Evolutionary conservation across 2,329 filamentous ascomycete species (phyloP), one percentile per base, ranked within the genome.

Genomic region (Tolypocladium endophyticum): DNA sequence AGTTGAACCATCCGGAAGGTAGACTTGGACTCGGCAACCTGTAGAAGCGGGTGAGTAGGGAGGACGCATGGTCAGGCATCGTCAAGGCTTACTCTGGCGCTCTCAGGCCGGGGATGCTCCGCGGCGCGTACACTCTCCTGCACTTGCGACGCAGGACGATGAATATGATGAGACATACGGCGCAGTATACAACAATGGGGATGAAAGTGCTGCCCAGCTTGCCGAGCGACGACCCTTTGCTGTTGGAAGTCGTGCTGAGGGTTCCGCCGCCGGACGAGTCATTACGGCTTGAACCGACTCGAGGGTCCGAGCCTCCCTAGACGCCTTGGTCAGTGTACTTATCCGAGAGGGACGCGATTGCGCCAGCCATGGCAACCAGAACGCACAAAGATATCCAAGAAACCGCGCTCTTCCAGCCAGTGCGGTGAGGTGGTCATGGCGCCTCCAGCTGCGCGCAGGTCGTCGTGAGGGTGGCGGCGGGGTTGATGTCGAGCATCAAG

Each of bases 1-100:
- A 92, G 65, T 87, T 83, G 66, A 89, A 76, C 54, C 85, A 71
- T 58, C 87, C 87, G 33, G 71, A 77, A 3, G 87, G 84, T n/a
- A 56, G 55, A 28, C 41, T 18, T 7, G 59, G 56, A 36, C 56
- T 58, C 14, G 59, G 53, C 16, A 53, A 14, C 43, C 52, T 25
- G 43, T 6, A n/a, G 35, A n/a, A 36, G 52, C 20, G 0, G 14
- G 9, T 14, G 16, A 28, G 28, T 9, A 56, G 20, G n/a, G n/a
- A 25, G 23, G 14, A 25, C 2, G n/a, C n/a, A 47, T 47, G 35
- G 11, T 9, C 47, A 16, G 47, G 47, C 8, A 18, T n/a, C 28
- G 28, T n/a, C 47, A 53, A 8, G 1, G 36, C 72, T 61, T 69
- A 76, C 74, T 74, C 66, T 57, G 73, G 72, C 6, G 79, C 72